These are phyloP conservation scores for Multifurca ochricompacta DNA, from an alignment of 768 basidiomycete genomes.

Conservation along the genomic window DNA sequence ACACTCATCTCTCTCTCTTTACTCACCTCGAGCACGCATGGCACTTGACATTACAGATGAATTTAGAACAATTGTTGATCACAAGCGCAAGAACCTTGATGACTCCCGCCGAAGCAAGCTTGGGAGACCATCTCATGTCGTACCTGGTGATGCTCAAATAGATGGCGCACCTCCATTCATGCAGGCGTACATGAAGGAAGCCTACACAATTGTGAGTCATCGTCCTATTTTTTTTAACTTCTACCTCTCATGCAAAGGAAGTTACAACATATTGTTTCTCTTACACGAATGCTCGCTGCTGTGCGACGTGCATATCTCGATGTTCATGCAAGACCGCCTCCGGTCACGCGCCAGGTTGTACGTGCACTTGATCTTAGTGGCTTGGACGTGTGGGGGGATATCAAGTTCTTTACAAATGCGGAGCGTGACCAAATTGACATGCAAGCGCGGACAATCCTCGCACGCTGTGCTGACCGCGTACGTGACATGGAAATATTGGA, in stretches of 20 bases:
- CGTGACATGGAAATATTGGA: slow-evolving; percentile 84
- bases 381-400: slow-evolving; percentile 49
- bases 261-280: slow-evolving; percentile 65
- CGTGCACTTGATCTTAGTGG: slow-evolving; percentile 47
- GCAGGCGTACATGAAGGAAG: slow-evolving; percentile 68
- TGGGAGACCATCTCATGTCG: neutral
- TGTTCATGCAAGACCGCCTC: slow-evolving; percentile 51
- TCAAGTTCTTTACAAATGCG: slow-evolving; percentile 73
- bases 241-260: slow-evolving; percentile 26
- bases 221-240: slow-evolving; percentile 21
- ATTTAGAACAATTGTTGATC: slow-evolving; percentile 9
- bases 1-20: neutral
- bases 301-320: slow-evolving; percentile 87
- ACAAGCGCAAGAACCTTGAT: slow-evolving; percentile 2
- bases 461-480: slow-evolving; percentile 79
- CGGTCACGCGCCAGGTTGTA: slow-evolving; percentile 42
- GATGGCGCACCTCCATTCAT: slow-evolving; percentile 31
- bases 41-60: slow-evolving; percentile 11
- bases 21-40: neutral
- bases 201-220: slow-evolving; percentile 54
- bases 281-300: slow-evolving; percentile 62
- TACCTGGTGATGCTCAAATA: slow-evolving; percentile 10
- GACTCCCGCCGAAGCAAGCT: slow-evolving; percentile 1
- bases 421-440: slow-evolving; percentile 96
- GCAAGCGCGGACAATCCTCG: slow-evolving; percentile 79